Base-by-base conservation (phyloP, 495 filamentous ascomycete genomes). In the Penicillium macrosclerotiorum region DNA sequence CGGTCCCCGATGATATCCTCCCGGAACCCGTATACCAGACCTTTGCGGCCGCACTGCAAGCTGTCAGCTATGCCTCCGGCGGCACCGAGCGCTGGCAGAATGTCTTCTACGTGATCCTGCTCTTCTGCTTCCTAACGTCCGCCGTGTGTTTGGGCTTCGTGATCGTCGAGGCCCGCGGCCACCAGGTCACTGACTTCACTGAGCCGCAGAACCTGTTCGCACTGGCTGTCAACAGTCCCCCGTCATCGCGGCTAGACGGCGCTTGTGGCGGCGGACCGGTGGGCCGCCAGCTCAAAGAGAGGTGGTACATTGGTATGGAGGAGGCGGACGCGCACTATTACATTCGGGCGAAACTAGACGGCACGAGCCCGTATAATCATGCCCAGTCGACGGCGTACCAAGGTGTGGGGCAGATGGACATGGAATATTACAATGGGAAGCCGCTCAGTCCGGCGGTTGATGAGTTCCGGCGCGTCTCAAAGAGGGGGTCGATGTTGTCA, bases 171-270 rank as follows among this genome's bases (percentile, higher is more conserved):
- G 57, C 74, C 16, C 62, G 68, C 42, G 68, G 72, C 1, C 75
- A 76, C 13, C 81, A 85, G 31, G 69, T 88, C 12, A 85, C 81
- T 8, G 87, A 90, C 59, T 89, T 84, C 64, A 86, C 83, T 11
- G 86, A 91, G 47, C 85, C 85, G 1, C 76, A 78, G 37, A 88
- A 89, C 49, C 62, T 89, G 0, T 90, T 90, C 57, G 63, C 81
- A 1, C 62, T 90, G 1, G 79, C 85, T 2, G 62, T 90, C 22
- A 88, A 88, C 57, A 82, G 77, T 32, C 86, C 86, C 16, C 72
- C 78, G 0, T 77, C 71, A 19, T 41, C 67, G 16, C 54, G 63
- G 9, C 47, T 89, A 16, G 62, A 70, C 2, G 85, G 86, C 3
- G 73, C 71, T n/a, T 87, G 84, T 64, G 85, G 83, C 13, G 76